Evolutionary conservation across 441 rosid genomes (phyloP).

Genomic region (Mallotus japonicus): DNA sequence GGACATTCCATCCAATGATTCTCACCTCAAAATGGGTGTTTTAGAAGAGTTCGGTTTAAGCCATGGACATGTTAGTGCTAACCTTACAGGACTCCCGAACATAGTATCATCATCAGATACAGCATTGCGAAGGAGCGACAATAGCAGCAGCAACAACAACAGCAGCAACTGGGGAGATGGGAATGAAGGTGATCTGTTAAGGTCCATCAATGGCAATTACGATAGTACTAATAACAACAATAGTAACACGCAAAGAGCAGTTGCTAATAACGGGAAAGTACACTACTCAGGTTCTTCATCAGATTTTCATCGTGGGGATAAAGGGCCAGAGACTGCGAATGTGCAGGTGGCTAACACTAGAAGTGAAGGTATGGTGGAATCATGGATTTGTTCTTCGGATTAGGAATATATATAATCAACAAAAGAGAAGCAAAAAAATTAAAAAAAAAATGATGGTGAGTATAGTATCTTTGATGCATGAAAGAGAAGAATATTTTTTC

Average conservation of each 20-base stretch:
- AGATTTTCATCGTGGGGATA: slow-evolving; percentile 36
- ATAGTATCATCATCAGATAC: slow-evolving; percentile 29
- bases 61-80: slow-evolving; percentile 31
- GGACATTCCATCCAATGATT: slow-evolving; percentile 22
- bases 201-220: slow-evolving; percentile 40
- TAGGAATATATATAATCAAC: slow-evolving; percentile 23
- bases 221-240: background rate
- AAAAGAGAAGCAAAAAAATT: slow-evolving; percentile 4
- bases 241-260: slow-evolving; percentile 26
- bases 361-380: slow-evolving; percentile 71
- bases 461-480: slow-evolving; percentile 33
- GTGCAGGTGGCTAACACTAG: slow-evolving; percentile 28
- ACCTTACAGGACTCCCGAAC: slow-evolving; percentile 31
- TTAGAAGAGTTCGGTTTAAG: slow-evolving; percentile 46
- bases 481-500: slow-evolving; percentile 33
- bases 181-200: slow-evolving; percentile 24
- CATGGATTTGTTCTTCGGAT: slow-evolving; percentile 85
- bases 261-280: slow-evolving; percentile 31
- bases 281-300: slow-evolving; percentile 34
- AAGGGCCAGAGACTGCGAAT: slow-evolving; percentile 37
- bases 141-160: slow-evolving; percentile 12
- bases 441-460: slow-evolving; percentile 23
- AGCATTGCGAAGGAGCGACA: slow-evolving; percentile 26
- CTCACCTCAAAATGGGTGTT: slow-evolving; percentile 39
- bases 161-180: slow-evolving; percentile 33